Evolutionary conservation across 257 asterid genomes (phyloP).

Genomic region (Salvia miltiorrhiza): DNA sequence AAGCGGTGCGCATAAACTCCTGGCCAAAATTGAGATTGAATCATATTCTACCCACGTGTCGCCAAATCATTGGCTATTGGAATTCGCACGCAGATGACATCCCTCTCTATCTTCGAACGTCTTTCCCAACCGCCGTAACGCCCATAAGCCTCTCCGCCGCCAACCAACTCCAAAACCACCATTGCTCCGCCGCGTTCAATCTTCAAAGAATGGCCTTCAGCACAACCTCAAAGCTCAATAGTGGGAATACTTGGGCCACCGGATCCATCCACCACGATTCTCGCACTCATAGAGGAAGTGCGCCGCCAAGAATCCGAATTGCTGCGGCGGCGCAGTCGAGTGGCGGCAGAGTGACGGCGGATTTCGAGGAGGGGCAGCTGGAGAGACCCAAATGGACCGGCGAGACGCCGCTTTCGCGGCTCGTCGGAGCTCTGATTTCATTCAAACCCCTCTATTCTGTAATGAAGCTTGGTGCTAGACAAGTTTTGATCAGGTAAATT

Average conservation of each 20-base stretch:
- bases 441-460: slow-evolving; percentile 77
- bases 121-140: slow-evolving; percentile 10
- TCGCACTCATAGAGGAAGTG: slow-evolving; percentile 10
- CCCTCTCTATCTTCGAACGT: not conserved
- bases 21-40: not conserved
- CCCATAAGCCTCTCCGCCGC: slow-evolving; percentile 20
- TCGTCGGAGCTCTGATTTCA: slow-evolving; percentile 74
- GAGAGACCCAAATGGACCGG: slow-evolving; percentile 89
- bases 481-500: slow-evolving; percentile 68
- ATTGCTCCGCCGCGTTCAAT: slow-evolving; percentile 1
- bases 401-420: slow-evolving; percentile 76
- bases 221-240: slow-evolving; percentile 43
- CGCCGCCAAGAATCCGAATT: slow-evolving; percentile 34
- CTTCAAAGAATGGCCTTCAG: slow-evolving; percentile 39
- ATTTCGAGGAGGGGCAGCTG: slow-evolving; percentile 72
- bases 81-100: slow-evolving; percentile 19
- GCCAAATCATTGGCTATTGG: slow-evolving; percentile 12
- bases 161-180: slow-evolving; percentile 10
- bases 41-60: slow-evolving; percentile 16
- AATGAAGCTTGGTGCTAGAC: slow-evolving; percentile 86
- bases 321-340: slow-evolving; percentile 41
- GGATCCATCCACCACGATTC: slow-evolving; percentile 13
- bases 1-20: too few relatives aligned
- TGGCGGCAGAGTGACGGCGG: slow-evolving; percentile 34
- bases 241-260: slow-evolving; percentile 21